A percentile compares a stretch with the other conserved stretches of the same genome.
phyloP scores from a whole-genome alignment of 441 rosid genomes.

The Viola pubescens region DNA sequence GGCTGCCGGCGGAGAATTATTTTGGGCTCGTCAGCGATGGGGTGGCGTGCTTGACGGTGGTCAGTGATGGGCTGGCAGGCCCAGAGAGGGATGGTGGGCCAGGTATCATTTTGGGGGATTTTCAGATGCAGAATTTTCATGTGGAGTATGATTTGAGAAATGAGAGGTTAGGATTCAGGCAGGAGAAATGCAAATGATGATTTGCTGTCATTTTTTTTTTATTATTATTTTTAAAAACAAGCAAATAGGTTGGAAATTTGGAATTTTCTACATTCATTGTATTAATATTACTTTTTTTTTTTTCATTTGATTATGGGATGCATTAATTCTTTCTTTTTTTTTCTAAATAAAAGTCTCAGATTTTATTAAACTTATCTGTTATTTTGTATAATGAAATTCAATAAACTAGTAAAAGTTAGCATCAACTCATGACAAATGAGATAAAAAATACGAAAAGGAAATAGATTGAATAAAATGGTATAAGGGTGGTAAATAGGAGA shows the following conservation, averaged over 20 bases:
- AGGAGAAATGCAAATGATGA: constrained; percentile 20
- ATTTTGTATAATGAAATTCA: no score
- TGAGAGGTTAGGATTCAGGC: constrained; percentile 40
- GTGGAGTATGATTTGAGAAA: constrained; percentile 53
- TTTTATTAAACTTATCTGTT: no score
- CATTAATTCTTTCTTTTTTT: no score
- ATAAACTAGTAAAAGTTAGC: no score
- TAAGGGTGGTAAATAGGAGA: no score
- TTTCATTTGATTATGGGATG: no score
- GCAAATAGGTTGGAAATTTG: neutral
- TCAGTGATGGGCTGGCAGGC: constrained; percentile 24
- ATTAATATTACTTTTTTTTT: no score
- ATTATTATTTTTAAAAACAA: no score
- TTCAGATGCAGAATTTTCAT: constrained; percentile 45
- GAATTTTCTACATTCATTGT: neutral
- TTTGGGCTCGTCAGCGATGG: constrained; percentile 25
- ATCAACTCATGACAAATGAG: no score
- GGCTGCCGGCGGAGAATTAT: constrained; percentile 38
- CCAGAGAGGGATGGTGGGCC: constrained; percentile 27
- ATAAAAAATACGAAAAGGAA: no score
- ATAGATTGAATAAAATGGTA: no score
- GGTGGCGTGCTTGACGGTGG: constrained; percentile 40
- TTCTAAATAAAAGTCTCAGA: no score
- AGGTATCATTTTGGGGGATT: constrained; percentile 40
- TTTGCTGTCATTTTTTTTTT: neutral